Percentiles rank a stretch among this genome's conserved stretches.
These are phyloP conservation scores for Zizania palustris DNA, from an alignment of 202 grass and related monocot genomes.

Conservation along the genomic window DNA sequence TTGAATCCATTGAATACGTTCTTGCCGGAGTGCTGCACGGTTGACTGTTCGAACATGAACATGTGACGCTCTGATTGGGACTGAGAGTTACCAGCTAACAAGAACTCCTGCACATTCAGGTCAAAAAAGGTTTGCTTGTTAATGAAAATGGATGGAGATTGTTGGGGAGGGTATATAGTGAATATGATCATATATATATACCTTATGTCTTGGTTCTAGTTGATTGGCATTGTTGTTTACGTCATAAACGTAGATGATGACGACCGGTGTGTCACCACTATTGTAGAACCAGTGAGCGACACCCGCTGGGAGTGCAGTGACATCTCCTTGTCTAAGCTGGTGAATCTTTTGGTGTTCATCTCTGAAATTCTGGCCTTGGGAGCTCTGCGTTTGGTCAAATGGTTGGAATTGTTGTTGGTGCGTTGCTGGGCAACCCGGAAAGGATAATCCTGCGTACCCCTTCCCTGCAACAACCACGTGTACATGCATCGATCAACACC, in stretches of 20 bases:
- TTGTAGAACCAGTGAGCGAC: constrained; percentile 51
- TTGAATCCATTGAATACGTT: neutral
- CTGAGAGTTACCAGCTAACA: neutral
- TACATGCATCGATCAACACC: neutral
- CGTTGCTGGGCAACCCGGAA: constrained; percentile 39
- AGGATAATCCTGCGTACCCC: constrained; percentile 24
- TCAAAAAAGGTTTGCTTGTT: neutral
- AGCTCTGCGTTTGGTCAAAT: neutral
- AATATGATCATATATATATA: neutral
- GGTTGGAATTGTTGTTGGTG: constrained; percentile 39
- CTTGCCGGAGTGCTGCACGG: neutral
- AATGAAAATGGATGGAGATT: neutral
- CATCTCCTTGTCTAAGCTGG: constrained; percentile 44
- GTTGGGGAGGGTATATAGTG: neutral
- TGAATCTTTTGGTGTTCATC: constrained; percentile 52
- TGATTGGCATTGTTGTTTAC: constrained; percentile 46
- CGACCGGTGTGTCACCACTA: constrained; percentile 29
- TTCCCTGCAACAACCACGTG: constrained; percentile 24
- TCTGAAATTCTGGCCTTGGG: constrained; percentile 31
- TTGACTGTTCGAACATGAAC: neutral
- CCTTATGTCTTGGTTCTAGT: constrained; percentile 47
- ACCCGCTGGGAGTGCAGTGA: constrained; percentile 35
- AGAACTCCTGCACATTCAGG: neutral
- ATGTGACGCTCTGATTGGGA: neutral
- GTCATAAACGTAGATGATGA: constrained; percentile 38